Evolutionary conservation across 2,329 filamentous ascomycete genomes (phyloP).

Genomic region (Metarhizium brunneum): DNA sequence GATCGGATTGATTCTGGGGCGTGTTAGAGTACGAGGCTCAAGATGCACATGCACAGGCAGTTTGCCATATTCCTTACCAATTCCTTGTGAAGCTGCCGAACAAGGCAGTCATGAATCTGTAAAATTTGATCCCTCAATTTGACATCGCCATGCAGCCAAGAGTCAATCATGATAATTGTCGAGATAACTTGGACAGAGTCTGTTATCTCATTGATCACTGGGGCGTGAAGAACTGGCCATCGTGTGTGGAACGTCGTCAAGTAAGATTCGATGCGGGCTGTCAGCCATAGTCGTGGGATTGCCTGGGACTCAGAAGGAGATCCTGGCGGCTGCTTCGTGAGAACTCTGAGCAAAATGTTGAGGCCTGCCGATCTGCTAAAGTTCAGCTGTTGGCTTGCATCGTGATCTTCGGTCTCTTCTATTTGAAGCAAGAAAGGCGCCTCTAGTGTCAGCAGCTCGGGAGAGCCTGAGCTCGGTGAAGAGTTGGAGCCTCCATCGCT

Average conservation of each 20-base stretch:
- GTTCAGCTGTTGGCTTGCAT: background rate
- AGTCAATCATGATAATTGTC: constrained; percentile 28
- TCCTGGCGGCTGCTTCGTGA: background rate
- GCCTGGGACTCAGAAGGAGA: constrained; percentile 4
- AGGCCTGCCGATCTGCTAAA: background rate
- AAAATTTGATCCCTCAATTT: constrained; percentile 17
- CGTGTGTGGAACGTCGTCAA: constrained; percentile 30
- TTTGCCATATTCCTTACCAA: constrained; percentile 12
- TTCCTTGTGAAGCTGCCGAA: constrained; percentile 19
- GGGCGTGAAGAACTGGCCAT: constrained; percentile 31
- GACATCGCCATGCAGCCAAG: constrained; percentile 24
- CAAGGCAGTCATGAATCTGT: constrained; percentile 21
- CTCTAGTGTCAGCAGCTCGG: background rate
- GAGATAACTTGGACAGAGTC: constrained; percentile 16
- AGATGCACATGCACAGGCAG: background rate
- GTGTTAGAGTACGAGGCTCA: background rate
- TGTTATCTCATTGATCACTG: constrained; percentile 21
- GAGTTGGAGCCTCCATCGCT: background rate
- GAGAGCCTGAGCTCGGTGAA: background rate
- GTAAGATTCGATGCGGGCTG: constrained; percentile 20
- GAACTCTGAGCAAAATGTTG: background rate
- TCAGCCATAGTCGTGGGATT: constrained; percentile 13
- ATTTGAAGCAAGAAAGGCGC: background rate
- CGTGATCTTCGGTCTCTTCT: background rate
- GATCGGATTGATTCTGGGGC: constrained; percentile 1